These are phyloP conservation scores for Tetrapisispora namnaoensis DNA, from an alignment of 805 yeast genomes.

Conservation along the genomic window DNA sequence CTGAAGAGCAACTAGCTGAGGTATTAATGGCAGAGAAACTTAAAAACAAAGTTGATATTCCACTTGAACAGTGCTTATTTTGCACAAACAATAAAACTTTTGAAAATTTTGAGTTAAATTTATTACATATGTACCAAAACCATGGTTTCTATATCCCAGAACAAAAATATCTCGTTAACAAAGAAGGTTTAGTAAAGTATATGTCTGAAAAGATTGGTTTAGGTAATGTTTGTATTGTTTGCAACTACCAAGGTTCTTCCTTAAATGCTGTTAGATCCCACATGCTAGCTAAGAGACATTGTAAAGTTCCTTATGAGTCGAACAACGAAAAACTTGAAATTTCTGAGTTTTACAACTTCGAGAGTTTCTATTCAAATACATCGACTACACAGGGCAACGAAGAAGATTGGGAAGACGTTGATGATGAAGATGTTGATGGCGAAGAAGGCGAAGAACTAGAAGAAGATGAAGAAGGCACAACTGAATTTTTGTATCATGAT, in stretches of 20 bases:
- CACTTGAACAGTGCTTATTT: conserved; percentile 44
- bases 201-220: conserved; percentile 84
- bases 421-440: conserved; percentile 16
- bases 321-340: conserved; percentile 80
- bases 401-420: conserved; percentile 29
- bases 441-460: conserved; percentile 25
- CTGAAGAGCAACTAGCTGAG: conserved; percentile 33
- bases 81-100: conserved; percentile 41
- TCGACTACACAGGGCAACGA: conserved; percentile 3
- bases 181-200: conserved; percentile 64
- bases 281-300: conserved; percentile 80
- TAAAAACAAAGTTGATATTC: conserved; percentile 35
- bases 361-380: conserved; percentile 46
- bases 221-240: conserved; percentile 81
- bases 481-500: conserved; percentile 40
- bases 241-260: conserved; percentile 76
- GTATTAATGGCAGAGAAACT: conserved; percentile 32
- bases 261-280: conserved; percentile 86
- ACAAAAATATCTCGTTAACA: conserved; percentile 55
- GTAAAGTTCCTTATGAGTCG: conserved; percentile 78
- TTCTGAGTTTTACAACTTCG: conserved; percentile 85
- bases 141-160: conserved; percentile 93
- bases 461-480: conserved; percentile 27
- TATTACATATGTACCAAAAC: conserved; percentile 62
- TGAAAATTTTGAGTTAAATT: conserved; percentile 34